A percentile compares a stretch with the other conserved stretches of the same genome.
These are phyloP conservation scores for Gracilaria caudata DNA, from an alignment of 23 red algal species.

Conservation along the genomic window DNA sequence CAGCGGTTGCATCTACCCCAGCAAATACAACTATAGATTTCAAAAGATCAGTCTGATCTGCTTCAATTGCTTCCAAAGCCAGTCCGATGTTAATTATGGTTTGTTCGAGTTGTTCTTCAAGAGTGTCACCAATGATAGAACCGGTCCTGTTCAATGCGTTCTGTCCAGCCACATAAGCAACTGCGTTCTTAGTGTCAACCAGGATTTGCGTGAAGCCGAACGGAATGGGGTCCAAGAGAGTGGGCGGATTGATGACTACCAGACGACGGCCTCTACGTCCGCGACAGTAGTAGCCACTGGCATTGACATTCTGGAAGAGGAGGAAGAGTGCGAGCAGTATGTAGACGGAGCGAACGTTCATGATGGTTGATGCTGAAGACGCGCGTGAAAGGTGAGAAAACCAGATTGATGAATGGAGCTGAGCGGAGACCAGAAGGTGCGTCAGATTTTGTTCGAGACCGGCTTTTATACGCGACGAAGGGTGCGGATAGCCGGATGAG, in stretches of 20 bases:
- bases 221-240: slow-evolving; percentile 50
- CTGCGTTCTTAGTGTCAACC: slow-evolving; percentile 35
- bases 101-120: slow-evolving; percentile 11
- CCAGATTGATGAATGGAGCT: background rate
- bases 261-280: background rate
- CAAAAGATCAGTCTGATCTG: slow-evolving; percentile 9
- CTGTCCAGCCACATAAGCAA: slow-evolving; percentile 44
- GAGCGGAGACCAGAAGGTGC: background rate
- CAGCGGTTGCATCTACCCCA: slow-evolving; percentile 1
- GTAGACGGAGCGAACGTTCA: background rate
- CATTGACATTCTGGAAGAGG: background rate
- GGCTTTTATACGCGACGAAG: slow-evolving; percentile 11
- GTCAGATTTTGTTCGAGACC: background rate
- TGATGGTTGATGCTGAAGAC: background rate
- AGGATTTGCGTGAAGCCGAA: slow-evolving; percentile 43
- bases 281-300: background rate
- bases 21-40: slow-evolving; percentile 17
- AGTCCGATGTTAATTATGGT: background rate
- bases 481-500: too few species aligned
- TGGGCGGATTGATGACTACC: slow-evolving; percentile 44
- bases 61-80: slow-evolving; percentile 33
- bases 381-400: background rate
- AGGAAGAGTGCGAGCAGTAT: slow-evolving; percentile 3
- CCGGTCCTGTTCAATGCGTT: slow-evolving; percentile 18
- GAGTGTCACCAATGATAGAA: slow-evolving; percentile 19